Evolutionary conservation across 2,329 filamentous ascomycete genomes (phyloP).

Genomic region (Dothideomycetes sp.): DNA sequence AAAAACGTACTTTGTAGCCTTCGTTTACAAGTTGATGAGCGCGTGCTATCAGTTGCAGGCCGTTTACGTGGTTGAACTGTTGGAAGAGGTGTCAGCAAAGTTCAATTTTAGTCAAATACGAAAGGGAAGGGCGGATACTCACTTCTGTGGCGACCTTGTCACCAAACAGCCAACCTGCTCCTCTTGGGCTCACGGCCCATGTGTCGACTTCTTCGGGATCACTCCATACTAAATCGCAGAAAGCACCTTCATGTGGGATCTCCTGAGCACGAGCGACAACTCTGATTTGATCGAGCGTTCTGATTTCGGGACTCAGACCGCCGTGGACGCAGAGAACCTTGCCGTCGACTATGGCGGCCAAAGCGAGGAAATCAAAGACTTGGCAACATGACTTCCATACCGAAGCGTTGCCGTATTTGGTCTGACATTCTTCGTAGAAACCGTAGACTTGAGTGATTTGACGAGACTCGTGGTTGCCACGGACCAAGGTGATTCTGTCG

Average conservation of each 20-base stretch:
- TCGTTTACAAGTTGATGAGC: constrained; percentile 70
- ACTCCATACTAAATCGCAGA: constrained; percentile 97
- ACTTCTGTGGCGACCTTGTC: constrained; percentile 63
- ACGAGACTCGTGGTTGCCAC: constrained; percentile 96
- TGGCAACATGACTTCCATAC: constrained; percentile 99
- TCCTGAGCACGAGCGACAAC: constrained; percentile 95
- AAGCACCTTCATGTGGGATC: constrained; percentile 94
- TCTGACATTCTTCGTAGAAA: constrained; percentile 97
- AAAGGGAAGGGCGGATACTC: constrained; percentile 15
- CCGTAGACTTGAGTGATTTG: constrained; percentile 99
- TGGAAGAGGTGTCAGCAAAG: constrained; percentile 5
- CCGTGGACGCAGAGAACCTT: constrained; percentile 99
- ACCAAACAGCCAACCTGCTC: constrained; percentile 59
- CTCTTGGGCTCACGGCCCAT: constrained; percentile 57
- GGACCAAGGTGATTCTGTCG: constrained; percentile 93
- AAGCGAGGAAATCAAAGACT: constrained; percentile 94
- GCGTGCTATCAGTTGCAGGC: constrained; percentile 60
- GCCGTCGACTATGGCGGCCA: constrained; percentile 96
- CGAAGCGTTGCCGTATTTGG: constrained; percentile 97
- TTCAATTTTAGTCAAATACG: neutral
- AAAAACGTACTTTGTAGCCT: constrained; percentile 53
- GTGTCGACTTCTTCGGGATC: constrained; percentile 88
- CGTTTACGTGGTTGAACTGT: constrained; percentile 67
- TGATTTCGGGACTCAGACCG: constrained; percentile 89
- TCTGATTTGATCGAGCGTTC: constrained; percentile 90